A percentile compares a stretch with the other conserved stretches of the same genome.
These are phyloP conservation scores for Tolypocladium tropicale DNA, from an alignment of 2,329 filamentous ascomycete genomes.

Conservation along the genomic window DNA sequence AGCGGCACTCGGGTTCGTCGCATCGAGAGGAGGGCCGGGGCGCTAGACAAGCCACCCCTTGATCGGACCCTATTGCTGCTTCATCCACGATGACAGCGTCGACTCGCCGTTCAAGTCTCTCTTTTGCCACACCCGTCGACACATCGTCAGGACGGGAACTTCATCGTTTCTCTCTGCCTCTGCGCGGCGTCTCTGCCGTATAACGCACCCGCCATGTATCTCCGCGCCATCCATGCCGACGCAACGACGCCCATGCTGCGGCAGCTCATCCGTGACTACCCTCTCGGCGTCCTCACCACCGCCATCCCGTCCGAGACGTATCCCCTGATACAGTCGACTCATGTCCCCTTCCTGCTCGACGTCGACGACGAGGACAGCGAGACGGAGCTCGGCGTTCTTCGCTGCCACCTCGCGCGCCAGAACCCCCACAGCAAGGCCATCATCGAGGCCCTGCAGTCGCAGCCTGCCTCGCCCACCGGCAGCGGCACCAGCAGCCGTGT, in stretches of 20 bases:
- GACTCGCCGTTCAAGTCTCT: too few relatives aligned
- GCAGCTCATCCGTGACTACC: slow-evolving; percentile 47
- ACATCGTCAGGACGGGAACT: neutral
- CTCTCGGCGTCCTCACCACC: slow-evolving; percentile 53
- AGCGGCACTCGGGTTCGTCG: too few relatives aligned
- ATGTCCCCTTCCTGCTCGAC: slow-evolving; percentile 52
- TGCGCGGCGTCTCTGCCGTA: neutral
- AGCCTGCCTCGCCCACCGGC: neutral
- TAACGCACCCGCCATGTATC: slow-evolving; percentile 38
- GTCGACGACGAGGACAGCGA: slow-evolving; percentile 28
- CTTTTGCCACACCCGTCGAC: neutral
- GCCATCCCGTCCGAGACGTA: slow-evolving; percentile 39
- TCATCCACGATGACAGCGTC: too few relatives aligned
- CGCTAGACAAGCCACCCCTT: neutral
- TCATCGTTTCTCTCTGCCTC: neutral
- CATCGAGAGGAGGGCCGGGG: neutral
- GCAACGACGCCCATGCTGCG: slow-evolving; percentile 35
- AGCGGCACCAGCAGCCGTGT: slow-evolving; percentile 10
- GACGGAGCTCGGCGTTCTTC: slow-evolving; percentile 32
- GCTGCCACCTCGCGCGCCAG: slow-evolving; percentile 50
- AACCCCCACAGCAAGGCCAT: slow-evolving; percentile 57
- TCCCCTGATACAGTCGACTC: slow-evolving; percentile 45
- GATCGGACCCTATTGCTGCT: too few relatives aligned
- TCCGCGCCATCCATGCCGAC: slow-evolving; percentile 44
- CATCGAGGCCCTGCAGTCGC: slow-evolving; percentile 30